Evolutionary conservation across 2,329 filamentous ascomycete species (phyloP).

Genomic region (Fusarium luffae): DNA sequence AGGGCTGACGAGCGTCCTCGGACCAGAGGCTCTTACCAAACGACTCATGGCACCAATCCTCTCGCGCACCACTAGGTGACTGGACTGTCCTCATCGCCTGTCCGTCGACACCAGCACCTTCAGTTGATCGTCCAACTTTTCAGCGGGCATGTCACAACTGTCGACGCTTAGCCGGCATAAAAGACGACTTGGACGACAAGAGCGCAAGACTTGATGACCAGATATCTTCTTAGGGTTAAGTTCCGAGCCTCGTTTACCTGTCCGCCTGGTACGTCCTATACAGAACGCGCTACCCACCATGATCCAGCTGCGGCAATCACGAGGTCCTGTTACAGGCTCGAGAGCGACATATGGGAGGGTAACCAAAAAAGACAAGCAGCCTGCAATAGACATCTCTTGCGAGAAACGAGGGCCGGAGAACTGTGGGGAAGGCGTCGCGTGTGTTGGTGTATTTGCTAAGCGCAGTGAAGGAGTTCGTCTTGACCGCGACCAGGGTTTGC

Average conservation of each 20-base stretch:
- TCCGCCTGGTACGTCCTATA: conserved; percentile 54
- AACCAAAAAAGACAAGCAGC: conserved; percentile 54
- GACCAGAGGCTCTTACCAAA: conserved; percentile 78
- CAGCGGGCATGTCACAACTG: conserved; percentile 56
- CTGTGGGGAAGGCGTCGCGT: conserved; percentile 84
- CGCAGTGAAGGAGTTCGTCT: conserved; percentile 59
- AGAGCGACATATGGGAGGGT: conserved; percentile 64
- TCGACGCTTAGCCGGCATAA: conserved; percentile 60
- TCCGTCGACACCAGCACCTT: conserved; percentile 56
- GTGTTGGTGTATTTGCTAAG: conserved; percentile 44
- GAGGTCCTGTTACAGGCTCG: conserved; percentile 70
- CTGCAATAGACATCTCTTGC: conserved; percentile 69
- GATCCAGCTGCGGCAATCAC: conserved; percentile 60
- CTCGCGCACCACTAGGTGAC: conserved; percentile 66
- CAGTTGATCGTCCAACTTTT: conserved; percentile 59
- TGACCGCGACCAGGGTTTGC: conserved; percentile 33
- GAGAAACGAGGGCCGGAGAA: conserved; percentile 80
- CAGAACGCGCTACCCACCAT: conserved; percentile 47
- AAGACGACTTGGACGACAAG: conserved; percentile 76
- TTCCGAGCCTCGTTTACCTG: conserved; percentile 79
- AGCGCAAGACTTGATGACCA: conserved; percentile 79
- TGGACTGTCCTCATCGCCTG: conserved; percentile 65
- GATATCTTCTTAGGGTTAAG: conserved; percentile 92
- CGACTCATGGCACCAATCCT: conserved; percentile 77
- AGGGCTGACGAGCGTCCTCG: conserved; percentile 80